Base-by-base conservation (phyloP, 768 basidiomycete genomes). In the Calvatia gigantea region DNA sequence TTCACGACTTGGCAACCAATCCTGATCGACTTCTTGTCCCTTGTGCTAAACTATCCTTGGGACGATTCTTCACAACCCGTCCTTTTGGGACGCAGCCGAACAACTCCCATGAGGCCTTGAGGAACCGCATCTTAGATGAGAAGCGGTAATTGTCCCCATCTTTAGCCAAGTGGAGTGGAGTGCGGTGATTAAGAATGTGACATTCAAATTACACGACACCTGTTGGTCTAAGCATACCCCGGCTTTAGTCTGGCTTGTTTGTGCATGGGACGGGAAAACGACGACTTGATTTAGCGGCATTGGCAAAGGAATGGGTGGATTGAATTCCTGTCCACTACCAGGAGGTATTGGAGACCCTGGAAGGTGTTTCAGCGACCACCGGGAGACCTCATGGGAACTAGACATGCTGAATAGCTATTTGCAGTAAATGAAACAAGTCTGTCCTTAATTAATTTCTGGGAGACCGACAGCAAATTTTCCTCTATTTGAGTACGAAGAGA, bases 401-500 rank as follows among this genome's bases (percentile, higher is more conserved):
- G n/a, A n/a, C n/a, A n/a, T n/a, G n/a, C n/a, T n/a, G n/a, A n/a
- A n/a, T n/a, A n/a, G n/a, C n/a, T n/a, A n/a, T n/a, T n/a, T n/a
- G n/a, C n/a, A n/a, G 38, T 28, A 41, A 21, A 4, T 15, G 48
- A 50, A 3, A n/a, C 35, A n/a, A 15, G 14, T 33, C 48, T 6
- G 21, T 25, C 8, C 19, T 23, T n/a, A 46, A 21, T 42, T 3
- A 23, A 19, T 19, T 4, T 17, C 14, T 47, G 5, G 29, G 38
- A 49, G 54, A 15, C 35, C 38, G 50, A 28, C 42, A 51, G 50
- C 31, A 35, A 51, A 41, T 48, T 49, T 39, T 50, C 43, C 45
- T 58, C 51, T 53, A 58, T 48, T 58, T 51, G 51, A 33, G 12
- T 31, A 17, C 38, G 41, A 53, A 38, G 47, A 42, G 37, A 43